Conservation (phyloP, 306 rosid genomes). For the Gleditsia sinensis region DNA sequence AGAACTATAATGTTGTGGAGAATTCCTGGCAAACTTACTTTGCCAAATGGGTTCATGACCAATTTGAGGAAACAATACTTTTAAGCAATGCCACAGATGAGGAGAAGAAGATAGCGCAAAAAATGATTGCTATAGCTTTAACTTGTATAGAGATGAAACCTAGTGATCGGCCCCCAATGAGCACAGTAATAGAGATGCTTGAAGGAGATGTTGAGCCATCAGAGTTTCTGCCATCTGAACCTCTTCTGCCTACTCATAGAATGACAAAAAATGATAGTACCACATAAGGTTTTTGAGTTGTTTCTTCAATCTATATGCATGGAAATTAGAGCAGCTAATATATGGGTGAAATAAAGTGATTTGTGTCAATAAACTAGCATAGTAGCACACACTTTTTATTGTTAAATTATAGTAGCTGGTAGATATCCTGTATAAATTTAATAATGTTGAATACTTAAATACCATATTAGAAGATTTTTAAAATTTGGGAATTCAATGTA, state of each 20-base stretch:
- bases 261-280: neutral
- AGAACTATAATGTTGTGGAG: slow-evolving; percentile 13
- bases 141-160: slow-evolving; percentile 28
- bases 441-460: too few species aligned
- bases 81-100: slow-evolving; percentile 7
- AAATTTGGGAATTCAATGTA: too few species aligned
- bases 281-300: too few species aligned
- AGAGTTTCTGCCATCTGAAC: neutral
- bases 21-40: slow-evolving; percentile 26
- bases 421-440: too few species aligned
- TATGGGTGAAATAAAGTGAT: too few species aligned
- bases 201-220: slow-evolving; percentile 3
- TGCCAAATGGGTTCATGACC: slow-evolving; percentile 22
- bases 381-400: too few species aligned
- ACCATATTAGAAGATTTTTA: too few species aligned
- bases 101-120: slow-evolving; percentile 21
- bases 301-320: too few species aligned
- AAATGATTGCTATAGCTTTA: neutral
- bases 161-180: slow-evolving; percentile 26
- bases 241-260: neutral
- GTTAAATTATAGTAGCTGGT: too few species aligned
- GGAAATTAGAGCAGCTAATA: too few species aligned
- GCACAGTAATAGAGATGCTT: slow-evolving; percentile 22
- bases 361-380: too few species aligned
- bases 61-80: slow-evolving; percentile 17